Conservation (phyloP, 345 rosid species). For the Clausena lansium region DNA sequence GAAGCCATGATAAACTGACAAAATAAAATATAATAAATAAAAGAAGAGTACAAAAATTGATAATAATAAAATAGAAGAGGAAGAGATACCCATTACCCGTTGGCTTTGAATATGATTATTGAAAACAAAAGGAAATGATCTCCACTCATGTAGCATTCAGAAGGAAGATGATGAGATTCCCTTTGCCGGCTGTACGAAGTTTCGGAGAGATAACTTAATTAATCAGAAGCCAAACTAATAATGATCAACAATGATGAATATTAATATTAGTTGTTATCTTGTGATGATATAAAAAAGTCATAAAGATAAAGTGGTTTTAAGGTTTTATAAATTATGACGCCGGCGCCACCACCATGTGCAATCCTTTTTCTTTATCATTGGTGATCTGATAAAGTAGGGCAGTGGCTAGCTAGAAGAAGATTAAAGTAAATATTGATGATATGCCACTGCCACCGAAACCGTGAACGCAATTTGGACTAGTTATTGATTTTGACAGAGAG, state of each 20-base stretch:
- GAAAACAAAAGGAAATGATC: neutral
- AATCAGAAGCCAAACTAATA: neutral
- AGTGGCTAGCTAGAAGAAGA: neutral
- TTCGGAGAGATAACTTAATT: conserved; percentile 4
- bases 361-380: neutral
- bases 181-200: neutral
- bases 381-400: neutral
- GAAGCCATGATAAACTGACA: neutral
- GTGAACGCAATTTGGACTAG: neutral
- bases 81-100: too few relatives aligned
- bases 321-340: conserved; percentile 24
- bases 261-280: neutral
- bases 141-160: conserved; percentile 29
- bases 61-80: neutral
- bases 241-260: neutral
- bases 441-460: neutral
- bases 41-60: too few relatives aligned
- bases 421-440: neutral
- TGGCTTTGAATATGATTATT: neutral
- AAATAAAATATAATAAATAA: too few relatives aligned
- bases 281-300: neutral
- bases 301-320: conserved; percentile 1
- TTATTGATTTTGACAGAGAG: neutral
- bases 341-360: conserved; percentile 40
- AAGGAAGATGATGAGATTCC: conserved; percentile 6